These are phyloP conservation scores for Meredithiella fracta DNA, from an alignment of 2,329 filamentous ascomycete genomes.

Conservation along the genomic window DNA sequence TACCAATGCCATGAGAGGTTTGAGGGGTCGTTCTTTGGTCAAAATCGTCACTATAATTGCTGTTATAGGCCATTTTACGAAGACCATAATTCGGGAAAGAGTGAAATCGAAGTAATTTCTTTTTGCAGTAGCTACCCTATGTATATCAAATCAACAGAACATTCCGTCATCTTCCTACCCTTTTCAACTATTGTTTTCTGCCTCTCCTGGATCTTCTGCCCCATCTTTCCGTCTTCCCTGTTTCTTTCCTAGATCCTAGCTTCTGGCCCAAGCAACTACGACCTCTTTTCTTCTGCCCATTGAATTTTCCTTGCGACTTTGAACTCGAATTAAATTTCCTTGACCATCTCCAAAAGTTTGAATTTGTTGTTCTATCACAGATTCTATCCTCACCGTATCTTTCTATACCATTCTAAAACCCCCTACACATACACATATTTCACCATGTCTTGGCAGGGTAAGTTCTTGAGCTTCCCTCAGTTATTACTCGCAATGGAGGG, in stretches of 20 bases:
- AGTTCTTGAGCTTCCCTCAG: slow-evolving; percentile 12
- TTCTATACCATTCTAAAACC: not conserved
- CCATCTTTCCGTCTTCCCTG: slow-evolving; percentile 4
- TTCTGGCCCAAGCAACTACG: slow-evolving; percentile 5
- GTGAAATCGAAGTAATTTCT: too few relatives aligned
- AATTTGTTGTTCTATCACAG: slow-evolving; percentile 4
- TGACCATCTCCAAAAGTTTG: slow-evolving; percentile 6
- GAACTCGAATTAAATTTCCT: not conserved
- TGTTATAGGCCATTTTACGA: too few relatives aligned
- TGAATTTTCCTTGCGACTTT: slow-evolving; percentile 3
- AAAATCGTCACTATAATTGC: too few relatives aligned
- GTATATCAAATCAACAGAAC: too few relatives aligned
- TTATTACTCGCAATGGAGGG: not conserved
- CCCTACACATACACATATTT: slow-evolving; percentile 1
- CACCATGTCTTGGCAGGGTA: slow-evolving; percentile 64
- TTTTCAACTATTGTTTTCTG: not conserved
- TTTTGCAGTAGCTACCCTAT: too few relatives aligned
- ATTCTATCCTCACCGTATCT: slow-evolving; percentile 11
- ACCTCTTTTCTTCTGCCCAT: slow-evolving; percentile 8
- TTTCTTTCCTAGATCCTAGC: slow-evolving; percentile 5
- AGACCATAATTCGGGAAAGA: too few relatives aligned
- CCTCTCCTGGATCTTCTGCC: slow-evolving; percentile 5
- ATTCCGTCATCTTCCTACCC: too few relatives aligned
- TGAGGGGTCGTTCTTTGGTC: too few relatives aligned
- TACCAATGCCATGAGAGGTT: too few relatives aligned